Evolutionary conservation across 306 rosid species (phyloP), one percentile per base, ranked within the genome.

Genomic region (Lagenaria siceraria): DNA sequence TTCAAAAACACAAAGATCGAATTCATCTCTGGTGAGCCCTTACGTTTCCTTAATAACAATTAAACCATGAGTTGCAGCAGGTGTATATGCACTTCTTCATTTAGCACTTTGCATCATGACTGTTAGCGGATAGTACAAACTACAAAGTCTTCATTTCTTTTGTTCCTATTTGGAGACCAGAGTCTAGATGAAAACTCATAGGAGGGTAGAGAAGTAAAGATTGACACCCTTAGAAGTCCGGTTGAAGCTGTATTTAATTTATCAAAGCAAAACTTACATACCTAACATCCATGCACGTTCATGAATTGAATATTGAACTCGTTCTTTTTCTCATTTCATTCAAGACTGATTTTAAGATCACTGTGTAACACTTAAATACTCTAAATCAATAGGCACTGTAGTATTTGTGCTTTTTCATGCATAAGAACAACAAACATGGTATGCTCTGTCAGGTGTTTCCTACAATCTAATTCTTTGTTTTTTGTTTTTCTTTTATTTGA

Each of bases 1-100:
- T 14, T 78, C 98, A 4, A 94, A 89, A 85, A 87, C 93, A 51
- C 98, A 94, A 78, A 89, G 82, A 87, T 94, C 97, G 49, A 94
- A 88, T 84, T 94, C 98, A 24, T 91, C 98, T 77, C 86, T 94
- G 96, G 98, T 94, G 88, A 85, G 74, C 53, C 73, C 65, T 40
- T 33, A 42, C n/a, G 0, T 21, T 64, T 29, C 33, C 33, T 29
- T 29, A n/a, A n/a, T n/a, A n/a, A n/a, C n/a, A n/a, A n/a, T n/a
- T n/a, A n/a, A n/a, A n/a, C n/a, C n/a, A n/a, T n/a, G n/a, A n/a
- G n/a, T n/a, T n/a, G n/a, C n/a, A n/a, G n/a, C n/a, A n/a, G n/a
- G n/a, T n/a, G n/a, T n/a, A n/a, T n/a, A n/a, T n/a, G n/a, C n/a
- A n/a, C n/a, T n/a, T n/a, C n/a, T n/a, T n/a, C n/a, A n/a, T n/a